phyloP scores from a whole-genome alignment of 352 stramenopile genomes.

The Aphanomyces euteiches region DNA sequence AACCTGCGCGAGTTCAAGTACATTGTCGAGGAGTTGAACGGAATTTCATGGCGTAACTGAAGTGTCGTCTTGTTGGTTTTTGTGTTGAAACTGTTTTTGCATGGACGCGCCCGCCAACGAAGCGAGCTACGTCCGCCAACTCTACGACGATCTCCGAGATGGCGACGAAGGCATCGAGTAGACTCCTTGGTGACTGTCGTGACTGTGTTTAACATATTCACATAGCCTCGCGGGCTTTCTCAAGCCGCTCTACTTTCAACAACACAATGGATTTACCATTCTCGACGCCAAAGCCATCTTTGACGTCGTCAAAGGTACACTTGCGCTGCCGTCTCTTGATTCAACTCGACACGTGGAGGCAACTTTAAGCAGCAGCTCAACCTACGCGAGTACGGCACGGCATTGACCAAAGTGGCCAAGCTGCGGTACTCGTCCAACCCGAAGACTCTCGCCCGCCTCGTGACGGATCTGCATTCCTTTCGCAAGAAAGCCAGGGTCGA shows the following conservation, averaged over 20 bases:
- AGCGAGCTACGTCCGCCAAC: conserved; percentile 3
- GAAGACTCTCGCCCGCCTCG: conserved; percentile 35
- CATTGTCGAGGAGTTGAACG: conserved; percentile 30
- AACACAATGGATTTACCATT: conserved; percentile 56
- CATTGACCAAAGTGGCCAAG: conserved; percentile 26
- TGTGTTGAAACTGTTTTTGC: background rate
- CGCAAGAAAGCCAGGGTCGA: background rate
- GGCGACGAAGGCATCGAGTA: conserved; percentile 26
- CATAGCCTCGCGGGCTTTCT: conserved; percentile 21
- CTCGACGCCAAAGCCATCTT: conserved; percentile 67
- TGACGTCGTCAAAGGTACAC: conserved; percentile 46
- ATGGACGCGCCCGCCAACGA: conserved; percentile 23
- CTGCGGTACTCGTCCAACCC: conserved; percentile 23
- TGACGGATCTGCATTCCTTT: conserved; percentile 37
- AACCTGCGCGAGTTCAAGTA: conserved; percentile 31
- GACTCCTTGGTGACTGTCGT: no score
- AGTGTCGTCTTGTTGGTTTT: background rate
- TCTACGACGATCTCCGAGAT: conserved; percentile 24
- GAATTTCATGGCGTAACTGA: conserved; percentile 28
- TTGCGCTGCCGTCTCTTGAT: background rate
- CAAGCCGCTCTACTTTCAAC: conserved; percentile 56
- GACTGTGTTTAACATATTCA: background rate
- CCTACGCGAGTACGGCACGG: conserved; percentile 27
- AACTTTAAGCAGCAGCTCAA: conserved; percentile 12
- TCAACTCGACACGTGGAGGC: background rate